A percentile compares a stretch with the other conserved stretches of the same genome.
Evolutionary conservation across 305 asterid genomes (phyloP).

Genomic region (Euphrasia arctica): DNA sequence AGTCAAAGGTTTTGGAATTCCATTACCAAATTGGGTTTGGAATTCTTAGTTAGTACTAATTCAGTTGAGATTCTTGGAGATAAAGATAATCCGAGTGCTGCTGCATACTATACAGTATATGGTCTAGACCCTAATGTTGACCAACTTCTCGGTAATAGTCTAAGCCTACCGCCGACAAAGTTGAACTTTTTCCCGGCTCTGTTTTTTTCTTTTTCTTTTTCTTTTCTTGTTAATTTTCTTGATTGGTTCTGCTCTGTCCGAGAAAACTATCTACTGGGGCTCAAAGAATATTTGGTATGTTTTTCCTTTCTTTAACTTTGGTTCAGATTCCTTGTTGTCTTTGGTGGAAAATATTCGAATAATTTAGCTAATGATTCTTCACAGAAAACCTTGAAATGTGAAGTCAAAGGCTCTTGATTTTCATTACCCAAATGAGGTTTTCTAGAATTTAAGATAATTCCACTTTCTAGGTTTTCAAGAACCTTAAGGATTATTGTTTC

Average conservation of each 20-base stretch:
- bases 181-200: too few relatives aligned
- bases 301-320: slow-evolving; percentile 6
- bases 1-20: not conserved
- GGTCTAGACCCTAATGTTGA: slow-evolving; percentile 3
- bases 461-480: slow-evolving; percentile 11
- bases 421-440: not conserved
- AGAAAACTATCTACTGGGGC: not conserved
- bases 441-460: too few relatives aligned
- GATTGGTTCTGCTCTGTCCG: slow-evolving; percentile 1
- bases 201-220: not conserved
- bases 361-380: not conserved
- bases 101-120: too few relatives aligned
- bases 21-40: not conserved
- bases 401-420: not conserved
- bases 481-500: slow-evolving; percentile 5
- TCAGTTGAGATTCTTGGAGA: not conserved
- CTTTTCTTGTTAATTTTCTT: not conserved
- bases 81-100: too few relatives aligned
- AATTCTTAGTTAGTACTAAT: not conserved
- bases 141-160: slow-evolving; percentile 12
- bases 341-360: not conserved
- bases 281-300: not conserved
- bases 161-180: not conserved
- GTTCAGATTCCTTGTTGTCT: not conserved
- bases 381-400: not conserved